A percentile compares a stretch with the other conserved stretches of the same genome.
Conservation (phyloP, 495 filamentous ascomycete species). For the Podospora fimiseda region DNA sequence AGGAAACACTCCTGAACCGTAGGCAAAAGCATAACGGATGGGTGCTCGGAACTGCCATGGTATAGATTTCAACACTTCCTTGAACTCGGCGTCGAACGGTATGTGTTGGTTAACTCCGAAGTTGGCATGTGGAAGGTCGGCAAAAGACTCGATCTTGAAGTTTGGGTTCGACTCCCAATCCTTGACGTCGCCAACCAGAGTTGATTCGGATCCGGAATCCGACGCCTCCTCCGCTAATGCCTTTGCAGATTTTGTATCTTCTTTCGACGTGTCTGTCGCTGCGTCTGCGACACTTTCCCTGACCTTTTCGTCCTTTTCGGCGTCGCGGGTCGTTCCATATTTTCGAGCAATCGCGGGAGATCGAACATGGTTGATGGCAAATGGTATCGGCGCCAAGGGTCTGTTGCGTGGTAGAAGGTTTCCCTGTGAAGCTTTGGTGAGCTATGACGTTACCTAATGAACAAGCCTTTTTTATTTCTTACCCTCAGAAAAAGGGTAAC, state of each 20-base stretch:
- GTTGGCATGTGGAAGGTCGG: conserved; percentile 77
- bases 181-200: conserved; percentile 28
- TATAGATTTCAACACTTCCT: conserved; percentile 78
- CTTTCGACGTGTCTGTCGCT: conserved; percentile 15
- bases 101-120: conserved; percentile 97
- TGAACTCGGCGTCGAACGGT: conserved; percentile 87
- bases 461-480: conserved; percentile 2
- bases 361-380: background rate
- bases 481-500: conserved; percentile 22
- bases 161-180: conserved; percentile 79
- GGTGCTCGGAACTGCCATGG: conserved; percentile 91
- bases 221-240: conserved; percentile 22
- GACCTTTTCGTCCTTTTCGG: conserved; percentile 12
- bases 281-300: conserved; percentile 18
- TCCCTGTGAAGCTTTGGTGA: conserved; percentile 21
- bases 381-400: conserved; percentile 5
- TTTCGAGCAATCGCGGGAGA: conserved; percentile 4
- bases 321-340: conserved; percentile 16
- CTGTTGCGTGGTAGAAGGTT: conserved; percentile 16
- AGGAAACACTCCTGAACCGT: conserved; percentile 92
- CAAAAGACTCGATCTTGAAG: conserved; percentile 68
- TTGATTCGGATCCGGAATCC: conserved; percentile 25
- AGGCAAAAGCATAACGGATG: conserved; percentile 92
- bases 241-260: conserved; percentile 21
- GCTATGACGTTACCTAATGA: conserved; percentile 14